Evolutionary conservation across 345 rosid species (phyloP), one percentile per base, ranked within the genome.

Genomic region (Arabidopsis suecica): DNA sequence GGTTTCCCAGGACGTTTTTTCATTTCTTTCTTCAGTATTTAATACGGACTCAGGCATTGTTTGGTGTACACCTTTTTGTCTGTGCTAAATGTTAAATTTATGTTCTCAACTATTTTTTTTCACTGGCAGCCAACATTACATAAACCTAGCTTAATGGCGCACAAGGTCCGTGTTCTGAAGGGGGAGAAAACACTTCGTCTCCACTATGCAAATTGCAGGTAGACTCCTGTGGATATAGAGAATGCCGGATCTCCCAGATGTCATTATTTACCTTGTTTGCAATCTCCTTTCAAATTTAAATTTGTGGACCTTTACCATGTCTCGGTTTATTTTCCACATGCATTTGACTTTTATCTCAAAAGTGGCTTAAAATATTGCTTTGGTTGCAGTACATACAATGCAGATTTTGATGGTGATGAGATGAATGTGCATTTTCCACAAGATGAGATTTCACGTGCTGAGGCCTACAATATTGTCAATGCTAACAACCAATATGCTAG

Each of bases 201-300:
- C 96, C 99, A 92, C 83, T 95, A 95, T 80, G 99, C 99, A 73
- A 95, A 95, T 82, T 95, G 99, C 97, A 92, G 99, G 99, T 94
- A 69, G 72, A 70, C 70, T 48, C 45, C 45, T 18, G 6, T 57
- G 38, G 40, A 74, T 75, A 34, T 71, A 16, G 54, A 68, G 53
- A 51, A 28, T 66, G 38, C 34, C 1, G 2, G 14, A 25, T 18
- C 61, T 66, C 32, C 61, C 12, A 12, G 50, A 48, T 58, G 41
- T 38, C 60, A 25, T 56, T 45, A 36, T 56, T 33, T 66, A 66
- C 50, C 57, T 68, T 51, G 37, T 54, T 49, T 56, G 61, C 41
- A 20, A 40, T 40, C 9, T 20, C 14, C 47, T 30, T 25, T 11
- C 36, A 7, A 22, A 50, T 50, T 32, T 65, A 50, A 63, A 53